Evolutionary conservation across 169 alveolate species (phyloP), one percentile per base, ranked within the genome.

Genomic region (Cryptosporidium tyzzeri): DNA sequence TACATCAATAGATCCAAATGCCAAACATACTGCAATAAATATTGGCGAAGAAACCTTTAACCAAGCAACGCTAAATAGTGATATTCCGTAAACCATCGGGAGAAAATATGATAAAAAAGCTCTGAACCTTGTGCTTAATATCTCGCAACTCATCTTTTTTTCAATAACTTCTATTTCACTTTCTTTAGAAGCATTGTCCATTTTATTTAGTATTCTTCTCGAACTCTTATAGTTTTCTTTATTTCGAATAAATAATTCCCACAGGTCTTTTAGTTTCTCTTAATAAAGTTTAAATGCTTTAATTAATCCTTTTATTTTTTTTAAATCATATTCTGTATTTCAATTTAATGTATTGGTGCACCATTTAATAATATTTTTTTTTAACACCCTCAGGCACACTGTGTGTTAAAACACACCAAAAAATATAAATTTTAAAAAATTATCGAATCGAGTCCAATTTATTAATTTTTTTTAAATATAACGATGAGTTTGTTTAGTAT

Each of bases 1-100:
- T 4, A 80, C 89, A 80, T 80, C 89, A n/a, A 80, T 65, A 18
- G 89, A 80, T 44, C 89, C 89, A 65, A 80, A 80, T 37, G 89
- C 89, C 21, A 80, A 33, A 45, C 89, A 80, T 3, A 80, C 62
- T 37, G 89, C 89, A 21, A 80, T 58, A 80, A 80, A 80, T 62
- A 80, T 80, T 23, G 89, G 89, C n/a, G 89, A 80, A 23, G 75
- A 62, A 12, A 80, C 89, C 65, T 80, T 80, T 62, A 80, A 12
- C 89, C 89, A 80, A 18, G 89, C 89, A 14, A 80, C 74, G 31
- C 89, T 80, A 62, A 59, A 80, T 29, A 80, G n/a, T 29, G 89
- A 41, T 21, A 80, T 26, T 26, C 89, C 89, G 62, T 80, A 80
- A 2, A 80, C 89, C 89, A 80, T 62, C 10, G 89, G 89, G 26